Evolutionary conservation across 495 filamentous ascomycete genomes (phyloP).

Genomic region (Halenospora varia): DNA sequence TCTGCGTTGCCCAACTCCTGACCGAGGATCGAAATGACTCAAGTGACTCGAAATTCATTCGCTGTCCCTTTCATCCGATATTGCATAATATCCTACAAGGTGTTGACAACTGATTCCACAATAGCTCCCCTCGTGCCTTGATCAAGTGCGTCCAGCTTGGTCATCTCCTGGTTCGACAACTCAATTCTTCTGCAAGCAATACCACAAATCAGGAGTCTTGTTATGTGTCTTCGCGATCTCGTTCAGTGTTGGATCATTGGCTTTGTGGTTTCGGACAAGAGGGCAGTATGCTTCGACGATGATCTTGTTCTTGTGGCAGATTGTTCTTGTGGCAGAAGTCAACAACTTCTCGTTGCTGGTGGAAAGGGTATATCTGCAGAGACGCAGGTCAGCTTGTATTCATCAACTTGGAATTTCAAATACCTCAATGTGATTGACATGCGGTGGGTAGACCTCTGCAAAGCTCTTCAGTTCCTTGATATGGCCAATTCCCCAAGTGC

Average conservation of each 20-base stretch:
- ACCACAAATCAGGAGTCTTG: constrained; percentile 41
- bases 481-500: constrained; percentile 47
- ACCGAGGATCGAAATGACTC: too few species aligned
- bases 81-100: background rate
- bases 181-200: constrained; percentile 58
- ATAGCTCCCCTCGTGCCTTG: constrained; percentile 14
- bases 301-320: constrained; percentile 51
- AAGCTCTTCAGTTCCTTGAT: constrained; percentile 38
- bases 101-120: constrained; percentile 14
- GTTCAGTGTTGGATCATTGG: constrained; percentile 36
- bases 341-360: constrained; percentile 66
- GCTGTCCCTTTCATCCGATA: too few species aligned
- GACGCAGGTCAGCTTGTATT: constrained; percentile 41
- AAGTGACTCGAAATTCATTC: too few species aligned
- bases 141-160: constrained; percentile 35
- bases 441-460: constrained; percentile 38
- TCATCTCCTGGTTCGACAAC: constrained; percentile 55
- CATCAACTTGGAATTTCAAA: background rate
- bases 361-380: constrained; percentile 31
- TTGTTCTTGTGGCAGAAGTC: constrained; percentile 62
- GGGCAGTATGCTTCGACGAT: constrained; percentile 58
- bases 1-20: too few species aligned
- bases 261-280: constrained; percentile 58
- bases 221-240: constrained; percentile 40
- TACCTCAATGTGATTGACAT: constrained; percentile 58